Evolutionary conservation across 495 filamentous ascomycete genomes (phyloP), one percentile per base, ranked within the genome.

Genomic region (Penicillium desertorum): DNA sequence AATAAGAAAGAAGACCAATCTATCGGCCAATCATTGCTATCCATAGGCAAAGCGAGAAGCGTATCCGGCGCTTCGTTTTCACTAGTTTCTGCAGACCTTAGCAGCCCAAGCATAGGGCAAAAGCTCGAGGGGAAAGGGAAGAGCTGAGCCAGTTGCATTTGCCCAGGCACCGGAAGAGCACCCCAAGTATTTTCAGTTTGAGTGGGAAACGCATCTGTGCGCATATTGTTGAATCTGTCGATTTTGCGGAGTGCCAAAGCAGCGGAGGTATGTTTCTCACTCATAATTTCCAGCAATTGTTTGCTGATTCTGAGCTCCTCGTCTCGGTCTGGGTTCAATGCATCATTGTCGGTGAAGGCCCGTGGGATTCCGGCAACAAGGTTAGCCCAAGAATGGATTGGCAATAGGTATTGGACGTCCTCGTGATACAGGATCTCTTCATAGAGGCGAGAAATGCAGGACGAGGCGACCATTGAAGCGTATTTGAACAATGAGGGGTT

Each of bases 341-440:
- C 14, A 25, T 57, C 59, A 20, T 34, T 47, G 9, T 57, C 54
- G 22, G 47, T 44, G 47, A 61, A 58, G 3, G 57, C 58, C 9
- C 54, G 61, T n/a, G 63, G 61, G 5, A 66, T 41, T 16, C 58
- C 51, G 7, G 63, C 63, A 5, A 63, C 45, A 5, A 63, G 34
- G 32, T 42, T 52, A 43, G 56, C 47, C 51, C 54, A 62, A 17
- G 57, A 45, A 49, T 60, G 54, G 1, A 66, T 58, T 4, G 61
- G 51, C 6, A 56, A 29, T 2, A 66, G 43, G 12, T 44, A 56
- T 23, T 36, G 3, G 3, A 53, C 29, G 5, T 63, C 44, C 17
- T 66, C 61, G 12, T 45, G 60, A n/a, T 34, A 57, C 5, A 54
- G 37, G 7, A 66, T 63, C 45, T 66, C 63, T 17, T 63, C 61